Conservation (phyloP, 169 alveolate species). For the Plasmodium falciparum region DNA sequence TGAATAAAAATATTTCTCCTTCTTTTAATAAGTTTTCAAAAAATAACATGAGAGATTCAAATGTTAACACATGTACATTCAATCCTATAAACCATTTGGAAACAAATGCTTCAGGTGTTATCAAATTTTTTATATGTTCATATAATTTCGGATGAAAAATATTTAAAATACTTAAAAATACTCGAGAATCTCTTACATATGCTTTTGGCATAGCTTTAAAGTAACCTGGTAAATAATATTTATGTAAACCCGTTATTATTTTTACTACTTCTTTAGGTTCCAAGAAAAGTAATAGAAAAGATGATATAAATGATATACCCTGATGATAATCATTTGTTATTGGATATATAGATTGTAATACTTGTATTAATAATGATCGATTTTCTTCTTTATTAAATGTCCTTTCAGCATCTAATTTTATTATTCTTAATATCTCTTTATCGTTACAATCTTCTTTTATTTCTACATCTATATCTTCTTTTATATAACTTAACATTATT, state of each 20-base stretch:
- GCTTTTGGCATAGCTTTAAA: conserved; percentile 85
- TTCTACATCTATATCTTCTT: conserved; percentile 71
- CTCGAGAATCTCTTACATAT: conserved; percentile 85
- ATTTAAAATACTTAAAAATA: conserved; percentile 82
- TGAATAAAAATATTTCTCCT: conserved; percentile 83
- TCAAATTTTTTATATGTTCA: conserved; percentile 78
- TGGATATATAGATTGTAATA: conserved; percentile 77
- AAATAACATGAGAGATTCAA: conserved; percentile 80
- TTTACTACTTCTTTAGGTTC: conserved; percentile 80
- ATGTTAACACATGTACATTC: conserved; percentile 82
- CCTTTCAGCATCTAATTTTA: conserved; percentile 84
- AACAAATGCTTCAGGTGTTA: conserved; percentile 87
- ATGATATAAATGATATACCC: conserved; percentile 86
- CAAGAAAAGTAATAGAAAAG: conserved; percentile 82
- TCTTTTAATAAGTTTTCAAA: conserved; percentile 77
- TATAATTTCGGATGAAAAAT: conserved; percentile 75
- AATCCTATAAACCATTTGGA: conserved; percentile 89
- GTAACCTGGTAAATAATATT: conserved; percentile 82
- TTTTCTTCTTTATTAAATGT: conserved; percentile 81
- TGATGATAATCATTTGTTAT: conserved; percentile 87
- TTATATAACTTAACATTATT: conserved; percentile 71
- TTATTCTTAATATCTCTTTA: conserved; percentile 81
- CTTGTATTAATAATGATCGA: conserved; percentile 72
- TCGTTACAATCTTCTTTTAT: conserved; percentile 58
- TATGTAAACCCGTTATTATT: conserved; percentile 78